A percentile compares a stretch with the other conserved stretches of the same genome.
These are phyloP conservation scores for Gaertneriomyces semiglobifer DNA, from an alignment of 192 early-diverging fungal species.

Conservation along the genomic window DNA sequence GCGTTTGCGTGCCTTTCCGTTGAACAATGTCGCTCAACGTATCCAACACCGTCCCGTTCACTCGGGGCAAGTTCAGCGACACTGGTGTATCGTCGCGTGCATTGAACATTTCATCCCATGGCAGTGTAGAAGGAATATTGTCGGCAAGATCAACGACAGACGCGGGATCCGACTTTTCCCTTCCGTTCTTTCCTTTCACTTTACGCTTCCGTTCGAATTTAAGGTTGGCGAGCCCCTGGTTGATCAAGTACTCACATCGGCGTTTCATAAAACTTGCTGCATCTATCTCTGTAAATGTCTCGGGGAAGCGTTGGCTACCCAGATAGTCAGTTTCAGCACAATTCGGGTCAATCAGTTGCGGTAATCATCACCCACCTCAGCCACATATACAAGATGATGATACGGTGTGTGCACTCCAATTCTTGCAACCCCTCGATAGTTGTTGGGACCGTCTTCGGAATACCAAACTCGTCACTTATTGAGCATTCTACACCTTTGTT, in stretches of 20 bases:
- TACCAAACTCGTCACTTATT: conserved; percentile 37
- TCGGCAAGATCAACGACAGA: no score
- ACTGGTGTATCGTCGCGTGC: no score
- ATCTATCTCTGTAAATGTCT: conserved; percentile 52
- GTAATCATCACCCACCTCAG: conserved; percentile 39
- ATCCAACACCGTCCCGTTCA: no score
- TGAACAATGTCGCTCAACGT: no score
- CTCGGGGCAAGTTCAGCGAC: no score
- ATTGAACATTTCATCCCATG: no score
- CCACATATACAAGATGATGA: conserved; percentile 87
- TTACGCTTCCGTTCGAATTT: conserved; percentile 23
- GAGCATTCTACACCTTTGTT: conserved; percentile 40
- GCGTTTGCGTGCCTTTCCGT: no score
- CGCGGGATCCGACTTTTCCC: no score
- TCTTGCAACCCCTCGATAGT: conserved; percentile 36
- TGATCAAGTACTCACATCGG: conserved; percentile 47
- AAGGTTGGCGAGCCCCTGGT: conserved; percentile 34
- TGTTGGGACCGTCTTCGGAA: conserved; percentile 23
- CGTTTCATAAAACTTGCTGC: conserved; percentile 49
- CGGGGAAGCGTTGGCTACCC: conserved; percentile 57
- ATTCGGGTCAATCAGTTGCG: not conserved
- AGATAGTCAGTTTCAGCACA: not conserved
- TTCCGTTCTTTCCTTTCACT: not conserved
- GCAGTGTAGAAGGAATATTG: no score
- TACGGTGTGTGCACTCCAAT: conserved; percentile 73